Conservation (phyloP, 768 basidiomycete genomes). For the Pulveroboletus sp. region DNA sequence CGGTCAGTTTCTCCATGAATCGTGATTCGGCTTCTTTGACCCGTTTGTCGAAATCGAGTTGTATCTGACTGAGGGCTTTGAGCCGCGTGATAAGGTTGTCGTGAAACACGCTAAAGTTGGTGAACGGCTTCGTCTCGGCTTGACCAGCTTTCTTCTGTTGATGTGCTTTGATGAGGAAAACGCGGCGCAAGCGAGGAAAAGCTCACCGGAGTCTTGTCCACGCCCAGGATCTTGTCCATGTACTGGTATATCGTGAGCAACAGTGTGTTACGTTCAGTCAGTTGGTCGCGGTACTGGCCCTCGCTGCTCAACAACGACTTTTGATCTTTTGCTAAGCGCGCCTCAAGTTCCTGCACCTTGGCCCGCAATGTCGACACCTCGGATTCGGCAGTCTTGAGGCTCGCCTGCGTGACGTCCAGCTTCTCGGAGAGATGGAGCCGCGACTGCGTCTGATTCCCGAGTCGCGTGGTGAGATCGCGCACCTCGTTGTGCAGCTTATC, state of each 20-base stretch:
- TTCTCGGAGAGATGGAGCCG: constrained; percentile 84
- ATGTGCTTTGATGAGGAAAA: neutral
- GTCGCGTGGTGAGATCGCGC: constrained; percentile 71
- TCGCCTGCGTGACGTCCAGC: constrained; percentile 66
- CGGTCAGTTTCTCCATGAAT: constrained; percentile 67
- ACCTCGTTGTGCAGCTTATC: constrained; percentile 78
- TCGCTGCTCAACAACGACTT: constrained; percentile 66
- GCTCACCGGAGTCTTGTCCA: constrained; percentile 79
- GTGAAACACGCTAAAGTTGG: constrained; percentile 91
- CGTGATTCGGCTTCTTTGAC: constrained; percentile 72
- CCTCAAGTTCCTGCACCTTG: constrained; percentile 72
- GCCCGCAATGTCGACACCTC: constrained; percentile 60
- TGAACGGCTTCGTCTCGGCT: constrained; percentile 87
- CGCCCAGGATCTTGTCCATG: constrained; percentile 88
- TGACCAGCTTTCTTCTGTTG: constrained; percentile 67
- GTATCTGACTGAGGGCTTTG: constrained; percentile 79
- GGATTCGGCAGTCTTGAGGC: constrained; percentile 60
- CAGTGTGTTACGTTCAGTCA: constrained; percentile 90
- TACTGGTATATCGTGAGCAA: constrained; percentile 92
- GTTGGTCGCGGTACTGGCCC: constrained; percentile 82
- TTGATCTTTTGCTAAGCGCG: constrained; percentile 77
- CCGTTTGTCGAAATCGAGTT: constrained; percentile 81
- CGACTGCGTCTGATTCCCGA: constrained; percentile 85
- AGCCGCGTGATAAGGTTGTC: constrained; percentile 89
- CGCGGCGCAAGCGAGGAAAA: neutral